phyloP scores from a whole-genome alignment of 2,329 filamentous ascomycete species.

The Pseudogymnoascus destructans region DNA sequence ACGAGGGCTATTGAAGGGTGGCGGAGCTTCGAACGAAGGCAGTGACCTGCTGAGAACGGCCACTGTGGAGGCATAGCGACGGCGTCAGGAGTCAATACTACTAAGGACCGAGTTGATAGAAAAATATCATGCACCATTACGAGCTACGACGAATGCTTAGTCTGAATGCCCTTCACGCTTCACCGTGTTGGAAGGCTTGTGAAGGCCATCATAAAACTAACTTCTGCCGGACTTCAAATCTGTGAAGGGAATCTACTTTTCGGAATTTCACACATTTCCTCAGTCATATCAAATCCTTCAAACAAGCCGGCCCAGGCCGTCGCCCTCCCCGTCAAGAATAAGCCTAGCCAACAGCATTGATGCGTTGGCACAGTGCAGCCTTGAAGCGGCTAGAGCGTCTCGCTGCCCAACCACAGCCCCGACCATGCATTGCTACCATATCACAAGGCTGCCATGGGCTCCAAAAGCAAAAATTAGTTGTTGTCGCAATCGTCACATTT shows the following conservation, averaged over 20 bases:
- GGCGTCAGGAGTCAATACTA: conserved; percentile 9
- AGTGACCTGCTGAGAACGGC: not conserved
- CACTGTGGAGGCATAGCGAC: conserved; percentile 4
- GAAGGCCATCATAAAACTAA: not conserved
- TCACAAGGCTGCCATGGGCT: not conserved
- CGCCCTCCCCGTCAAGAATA: not conserved
- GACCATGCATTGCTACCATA: conserved; percentile 19
- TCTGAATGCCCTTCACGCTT: not conserved
- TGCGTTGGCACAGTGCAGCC: conserved; percentile 18
- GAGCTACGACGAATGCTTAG: not conserved
- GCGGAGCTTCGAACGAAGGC: not conserved
- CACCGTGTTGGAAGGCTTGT: not conserved
- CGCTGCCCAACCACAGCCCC: conserved; percentile 36
- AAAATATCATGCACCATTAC: conserved; percentile 7
- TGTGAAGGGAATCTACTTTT: not conserved
- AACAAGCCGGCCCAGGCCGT: not conserved
- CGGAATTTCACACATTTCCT: not conserved
- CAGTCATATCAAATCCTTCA: not conserved
- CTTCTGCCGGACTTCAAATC: not conserved
- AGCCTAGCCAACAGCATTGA: conserved; percentile 9
- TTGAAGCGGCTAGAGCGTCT: conserved; percentile 32
- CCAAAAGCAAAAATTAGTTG: conserved; percentile 4
- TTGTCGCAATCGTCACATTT: not conserved
- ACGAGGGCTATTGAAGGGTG: not conserved
- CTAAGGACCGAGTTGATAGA: conserved; percentile 4